Conservation (phyloP, 2,329 filamentous ascomycete species). For the Pyricularia sp. region DNA sequence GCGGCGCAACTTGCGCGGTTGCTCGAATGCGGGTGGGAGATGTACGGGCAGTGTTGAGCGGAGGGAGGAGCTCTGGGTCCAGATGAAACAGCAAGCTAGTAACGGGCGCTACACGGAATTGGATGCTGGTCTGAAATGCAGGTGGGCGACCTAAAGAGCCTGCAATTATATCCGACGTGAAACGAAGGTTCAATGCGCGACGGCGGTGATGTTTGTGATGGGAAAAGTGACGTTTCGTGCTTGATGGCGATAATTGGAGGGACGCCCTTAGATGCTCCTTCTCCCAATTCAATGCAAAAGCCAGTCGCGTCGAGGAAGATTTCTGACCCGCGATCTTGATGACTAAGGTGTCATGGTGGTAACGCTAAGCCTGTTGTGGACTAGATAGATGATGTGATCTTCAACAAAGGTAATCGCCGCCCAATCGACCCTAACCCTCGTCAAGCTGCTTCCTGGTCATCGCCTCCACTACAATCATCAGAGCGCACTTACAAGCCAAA, state of each 20-base stretch:
- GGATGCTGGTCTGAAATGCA: neutral
- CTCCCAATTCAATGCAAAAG: neutral
- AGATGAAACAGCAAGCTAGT: neutral
- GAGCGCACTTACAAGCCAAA: neutral
- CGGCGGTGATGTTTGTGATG: neutral
- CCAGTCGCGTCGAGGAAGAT: slow-evolving; percentile 6
- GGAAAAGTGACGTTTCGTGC: neutral
- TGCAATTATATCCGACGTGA: neutral
- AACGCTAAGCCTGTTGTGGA: neutral
- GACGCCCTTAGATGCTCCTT: neutral
- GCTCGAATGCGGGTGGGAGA: neutral
- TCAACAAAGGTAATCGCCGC: neutral
- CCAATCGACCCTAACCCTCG: neutral
- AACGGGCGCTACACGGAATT: neutral
- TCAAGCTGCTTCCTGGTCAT: neutral
- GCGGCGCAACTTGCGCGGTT: neutral
- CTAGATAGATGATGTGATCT: neutral
- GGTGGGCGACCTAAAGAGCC: neutral
- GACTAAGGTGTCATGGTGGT: neutral
- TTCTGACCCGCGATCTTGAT: slow-evolving; percentile 4
- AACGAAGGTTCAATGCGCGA: neutral
- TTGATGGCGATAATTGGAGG: neutral
- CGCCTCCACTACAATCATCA: neutral
- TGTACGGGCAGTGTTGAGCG: slow-evolving; percentile 3
- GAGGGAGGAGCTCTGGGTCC: neutral